These are phyloP conservation scores for Ustilago shanxiensis DNA, from an alignment of 1,284 basidiomycete species.

Conservation along the genomic window DNA sequence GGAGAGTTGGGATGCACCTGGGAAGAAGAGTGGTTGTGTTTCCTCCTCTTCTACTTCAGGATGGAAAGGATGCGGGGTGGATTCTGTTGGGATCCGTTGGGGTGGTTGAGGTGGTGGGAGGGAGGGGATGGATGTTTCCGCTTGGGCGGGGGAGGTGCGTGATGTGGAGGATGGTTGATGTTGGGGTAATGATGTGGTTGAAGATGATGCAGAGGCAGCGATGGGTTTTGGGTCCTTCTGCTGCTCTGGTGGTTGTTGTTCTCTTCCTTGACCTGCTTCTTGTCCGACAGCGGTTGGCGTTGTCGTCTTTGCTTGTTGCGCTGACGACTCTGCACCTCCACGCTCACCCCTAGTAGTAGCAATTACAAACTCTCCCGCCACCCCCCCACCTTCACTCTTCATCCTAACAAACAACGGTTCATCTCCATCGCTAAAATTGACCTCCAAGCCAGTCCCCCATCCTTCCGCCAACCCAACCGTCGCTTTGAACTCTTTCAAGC, in stretches of 20 bases:
- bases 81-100: not conserved
- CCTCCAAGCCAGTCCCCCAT: constrained; percentile 28
- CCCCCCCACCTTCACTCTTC: constrained; percentile 5
- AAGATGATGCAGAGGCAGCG: not conserved
- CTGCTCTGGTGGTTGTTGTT: not conserved
- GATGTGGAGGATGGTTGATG: not conserved
- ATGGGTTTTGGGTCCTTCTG: not conserved
- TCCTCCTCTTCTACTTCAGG: constrained; percentile 7
- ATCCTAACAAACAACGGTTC: constrained; percentile 58
- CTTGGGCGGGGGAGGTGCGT: not conserved
- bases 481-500: constrained; percentile 59
- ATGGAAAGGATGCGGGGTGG: not conserved
- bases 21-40: constrained; percentile 45
- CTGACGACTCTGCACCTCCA: not conserved
- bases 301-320: not conserved
- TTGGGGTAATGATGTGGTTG: not conserved
- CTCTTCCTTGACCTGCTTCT: not conserved
- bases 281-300: too few relatives aligned
- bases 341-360: constrained; percentile 47
- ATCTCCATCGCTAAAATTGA: constrained; percentile 54
- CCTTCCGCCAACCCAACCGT: constrained; percentile 48
- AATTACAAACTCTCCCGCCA: constrained; percentile 54
- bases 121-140: not conserved
- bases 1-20: constrained; percentile 26
- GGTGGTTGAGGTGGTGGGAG: not conserved